Percentiles rank a stretch among this genome's conserved stretches.
phyloP scores from a whole-genome alignment of 2,329 filamentous ascomycete species.

The Clonostachys chloroleuca region DNA sequence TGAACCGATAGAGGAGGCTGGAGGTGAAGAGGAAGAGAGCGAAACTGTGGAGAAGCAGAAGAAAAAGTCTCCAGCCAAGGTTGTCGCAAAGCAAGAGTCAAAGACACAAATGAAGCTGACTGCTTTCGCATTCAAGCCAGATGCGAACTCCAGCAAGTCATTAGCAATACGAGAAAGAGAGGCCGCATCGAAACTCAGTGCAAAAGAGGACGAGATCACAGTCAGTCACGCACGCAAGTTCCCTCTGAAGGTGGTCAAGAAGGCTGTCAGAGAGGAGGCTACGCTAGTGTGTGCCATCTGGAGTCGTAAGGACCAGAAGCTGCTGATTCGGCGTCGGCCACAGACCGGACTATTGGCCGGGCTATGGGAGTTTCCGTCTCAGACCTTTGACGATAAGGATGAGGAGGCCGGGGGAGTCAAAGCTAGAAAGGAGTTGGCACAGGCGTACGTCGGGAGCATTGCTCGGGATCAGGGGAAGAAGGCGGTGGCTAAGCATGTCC shows the following conservation, averaged over 20 bases:
- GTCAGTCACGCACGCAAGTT: constrained; percentile 43
- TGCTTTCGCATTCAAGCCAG: constrained; percentile 24
- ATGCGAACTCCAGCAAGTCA: constrained; percentile 5
- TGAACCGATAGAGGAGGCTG: constrained; percentile 34
- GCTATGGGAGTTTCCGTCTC: constrained; percentile 48
- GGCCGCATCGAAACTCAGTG: constrained; percentile 10
- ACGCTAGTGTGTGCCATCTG: constrained; percentile 49
- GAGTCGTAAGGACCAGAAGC: constrained; percentile 30
- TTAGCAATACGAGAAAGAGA: constrained; percentile 7
- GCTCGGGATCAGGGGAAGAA: constrained; percentile 8
- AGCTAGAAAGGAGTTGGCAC: constrained; percentile 28
- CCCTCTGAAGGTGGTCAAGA: constrained; percentile 45
- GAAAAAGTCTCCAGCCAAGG: constrained; percentile 1
- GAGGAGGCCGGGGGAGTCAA: constrained; percentile 5
- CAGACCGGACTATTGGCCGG: constrained; percentile 49
- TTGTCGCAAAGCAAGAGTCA: constrained; percentile 8
- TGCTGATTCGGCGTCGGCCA: constrained; percentile 44
- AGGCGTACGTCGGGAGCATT: constrained; percentile 16
- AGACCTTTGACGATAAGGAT: constrained; percentile 16
- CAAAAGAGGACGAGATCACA: constrained; percentile 16
- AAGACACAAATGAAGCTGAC: constrained; percentile 21
- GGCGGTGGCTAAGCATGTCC: constrained; percentile 17
- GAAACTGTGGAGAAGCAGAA: background rate
- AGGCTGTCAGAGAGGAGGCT: constrained; percentile 45
- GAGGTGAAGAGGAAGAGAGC: constrained; percentile 9